Conservation (phyloP, 2,329 filamentous ascomycete genomes). For the Parascedosporium putredinis region DNA sequence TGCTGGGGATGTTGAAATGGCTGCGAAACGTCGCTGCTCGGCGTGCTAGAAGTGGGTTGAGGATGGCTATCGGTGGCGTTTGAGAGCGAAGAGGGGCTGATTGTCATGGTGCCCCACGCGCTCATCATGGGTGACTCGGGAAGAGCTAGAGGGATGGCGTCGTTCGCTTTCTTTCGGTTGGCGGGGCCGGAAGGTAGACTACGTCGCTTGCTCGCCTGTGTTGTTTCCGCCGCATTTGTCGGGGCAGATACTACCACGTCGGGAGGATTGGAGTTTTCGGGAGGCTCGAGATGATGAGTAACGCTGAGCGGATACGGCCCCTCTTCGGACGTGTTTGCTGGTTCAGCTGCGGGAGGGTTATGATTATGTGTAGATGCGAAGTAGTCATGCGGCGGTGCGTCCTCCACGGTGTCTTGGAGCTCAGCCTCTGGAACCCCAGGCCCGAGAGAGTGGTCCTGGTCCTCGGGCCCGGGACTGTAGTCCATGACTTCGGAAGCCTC, state of each 20-base stretch:
- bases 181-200: neutral
- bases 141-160: neutral
- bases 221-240: neutral
- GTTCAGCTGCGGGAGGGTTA: no score
- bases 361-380: no score
- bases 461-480: neutral
- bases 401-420: neutral
- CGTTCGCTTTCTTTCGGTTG: neutral
- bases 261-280: neutral
- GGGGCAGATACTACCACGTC: neutral
- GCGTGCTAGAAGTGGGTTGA: neutral
- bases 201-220: neutral
- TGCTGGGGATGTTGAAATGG: constrained; percentile 3
- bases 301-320: neutral
- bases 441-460: neutral
- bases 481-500: neutral
- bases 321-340: no score
- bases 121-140: neutral
- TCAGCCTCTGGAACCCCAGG: neutral
- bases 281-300: neutral
- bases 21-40: neutral
- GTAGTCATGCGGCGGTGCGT: no score
- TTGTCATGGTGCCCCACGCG: neutral
- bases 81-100: neutral
- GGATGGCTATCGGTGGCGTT: neutral